phyloP scores from a whole-genome alignment of 257 asterid genomes.

The Solanum corneliomulleri region DNA sequence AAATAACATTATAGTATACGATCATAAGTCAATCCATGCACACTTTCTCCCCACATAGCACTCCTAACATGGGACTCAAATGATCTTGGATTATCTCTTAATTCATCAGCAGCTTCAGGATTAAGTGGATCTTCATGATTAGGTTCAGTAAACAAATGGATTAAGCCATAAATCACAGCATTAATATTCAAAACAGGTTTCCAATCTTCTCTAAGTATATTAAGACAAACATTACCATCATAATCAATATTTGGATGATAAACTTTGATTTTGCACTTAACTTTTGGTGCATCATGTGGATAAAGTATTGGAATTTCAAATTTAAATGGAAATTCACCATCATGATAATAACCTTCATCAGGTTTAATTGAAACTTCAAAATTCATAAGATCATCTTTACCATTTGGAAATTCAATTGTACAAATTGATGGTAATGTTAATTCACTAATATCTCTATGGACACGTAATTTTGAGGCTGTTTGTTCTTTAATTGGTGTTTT shows the following conservation, averaged over 20 bases:
- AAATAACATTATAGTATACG: not conserved
- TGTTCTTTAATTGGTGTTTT: not conserved
- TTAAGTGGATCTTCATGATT: conserved; percentile 72
- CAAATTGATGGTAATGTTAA: conserved; percentile 69
- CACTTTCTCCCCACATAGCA: not conserved
- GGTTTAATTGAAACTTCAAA: conserved; percentile 81
- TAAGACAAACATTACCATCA: conserved; percentile 92
- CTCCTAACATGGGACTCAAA: not conserved
- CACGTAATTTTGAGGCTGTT: not conserved
- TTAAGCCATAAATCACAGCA: conserved; percentile 74
- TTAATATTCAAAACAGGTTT: conserved; percentile 88
- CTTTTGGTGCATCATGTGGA: conserved; percentile 96
- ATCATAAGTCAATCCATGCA: not conserved
- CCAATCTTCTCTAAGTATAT: conserved; percentile 98
- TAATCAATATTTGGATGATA: conserved; percentile 90
- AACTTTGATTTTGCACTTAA: conserved; percentile 90
- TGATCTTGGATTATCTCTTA: not conserved
- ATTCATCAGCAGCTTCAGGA: not conserved
- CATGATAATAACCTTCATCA: conserved; percentile 76
- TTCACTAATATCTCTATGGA: conserved; percentile 57
- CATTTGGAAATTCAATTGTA: conserved; percentile 69
- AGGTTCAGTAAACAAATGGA: conserved; percentile 85
- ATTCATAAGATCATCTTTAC: conserved; percentile 90
- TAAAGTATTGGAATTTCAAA: conserved; percentile 75
- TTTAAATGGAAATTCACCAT: conserved; percentile 67